These are phyloP conservation scores for Penicillium odoratum DNA, from an alignment of 495 filamentous ascomycete species.

Conservation along the genomic window DNA sequence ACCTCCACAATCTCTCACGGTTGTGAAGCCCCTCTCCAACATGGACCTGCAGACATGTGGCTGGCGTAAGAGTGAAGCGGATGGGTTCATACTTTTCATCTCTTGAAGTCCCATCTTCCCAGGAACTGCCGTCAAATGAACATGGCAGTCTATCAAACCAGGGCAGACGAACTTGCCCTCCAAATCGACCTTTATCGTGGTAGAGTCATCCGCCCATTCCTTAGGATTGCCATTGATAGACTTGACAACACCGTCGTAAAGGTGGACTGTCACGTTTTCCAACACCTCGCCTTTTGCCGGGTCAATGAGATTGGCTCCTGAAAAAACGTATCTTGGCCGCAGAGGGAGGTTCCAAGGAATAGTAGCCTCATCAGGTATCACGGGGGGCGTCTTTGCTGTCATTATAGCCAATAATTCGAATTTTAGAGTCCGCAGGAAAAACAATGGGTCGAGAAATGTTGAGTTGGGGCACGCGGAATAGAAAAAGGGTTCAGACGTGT, in stretches of 20 bases:
- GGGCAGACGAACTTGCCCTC: conserved; percentile 51
- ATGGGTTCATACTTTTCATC: conserved; percentile 22
- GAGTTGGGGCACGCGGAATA: too few relatives aligned
- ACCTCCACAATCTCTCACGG: conserved; percentile 51
- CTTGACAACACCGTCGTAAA: conserved; percentile 22
- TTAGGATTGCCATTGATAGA: conserved; percentile 8
- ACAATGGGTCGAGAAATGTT: too few relatives aligned
- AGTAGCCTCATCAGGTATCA: too few relatives aligned
- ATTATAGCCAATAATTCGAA: too few relatives aligned
- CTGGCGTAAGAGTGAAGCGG: conserved; percentile 15
- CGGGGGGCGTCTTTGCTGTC: too few relatives aligned
- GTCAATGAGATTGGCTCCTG: conserved; percentile 33
- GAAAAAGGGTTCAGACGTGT: too few relatives aligned
- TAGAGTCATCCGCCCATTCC: not conserved
- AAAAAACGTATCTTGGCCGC: conserved; percentile 17
- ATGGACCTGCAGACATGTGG: conserved; percentile 34
- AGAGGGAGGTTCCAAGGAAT: too few relatives aligned
- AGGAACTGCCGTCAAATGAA: conserved; percentile 50
- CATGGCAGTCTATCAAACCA: conserved; percentile 60
- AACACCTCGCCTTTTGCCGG: conserved; percentile 26
- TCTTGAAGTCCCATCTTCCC: conserved; percentile 30
- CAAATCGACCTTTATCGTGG: conserved; percentile 33
- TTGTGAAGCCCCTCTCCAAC: conserved; percentile 53
- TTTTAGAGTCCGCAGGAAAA: too few relatives aligned
- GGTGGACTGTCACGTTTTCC: conserved; percentile 22